These are phyloP conservation scores for Castanopsis chinensis DNA, from an alignment of 306 rosid genomes.

Conservation along the genomic window DNA sequence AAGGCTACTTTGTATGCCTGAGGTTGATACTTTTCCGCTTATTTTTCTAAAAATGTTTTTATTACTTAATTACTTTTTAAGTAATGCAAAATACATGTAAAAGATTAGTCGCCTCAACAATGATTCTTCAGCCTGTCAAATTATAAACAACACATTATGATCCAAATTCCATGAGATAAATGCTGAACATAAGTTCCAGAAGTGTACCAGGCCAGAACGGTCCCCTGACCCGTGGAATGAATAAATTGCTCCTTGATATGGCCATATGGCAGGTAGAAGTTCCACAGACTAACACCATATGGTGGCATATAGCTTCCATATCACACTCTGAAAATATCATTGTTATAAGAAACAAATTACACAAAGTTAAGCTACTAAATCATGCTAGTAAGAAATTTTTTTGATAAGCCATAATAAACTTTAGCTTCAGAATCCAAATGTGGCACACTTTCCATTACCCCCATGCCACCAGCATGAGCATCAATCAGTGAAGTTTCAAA, in stretches of 20 bases:
- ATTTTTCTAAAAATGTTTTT: neutral
- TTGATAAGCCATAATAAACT: slow-evolving; percentile 44
- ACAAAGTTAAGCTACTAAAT: slow-evolving; percentile 14
- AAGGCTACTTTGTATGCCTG: neutral
- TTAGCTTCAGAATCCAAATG: slow-evolving; percentile 40
- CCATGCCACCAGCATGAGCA: slow-evolving; percentile 99
- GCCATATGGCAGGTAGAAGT: slow-evolving; percentile 99
- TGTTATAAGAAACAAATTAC: slow-evolving; percentile 13
- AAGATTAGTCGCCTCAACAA: slow-evolving; percentile 5
- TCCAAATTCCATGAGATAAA: slow-evolving; percentile 14
- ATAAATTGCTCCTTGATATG: slow-evolving; percentile 72
- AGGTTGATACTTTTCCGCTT: neutral
- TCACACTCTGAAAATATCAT: slow-evolving; percentile 45
- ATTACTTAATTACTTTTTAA: slow-evolving; percentile 11
- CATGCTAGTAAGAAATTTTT: slow-evolving; percentile 4
- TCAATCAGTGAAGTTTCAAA: slow-evolving; percentile 91
- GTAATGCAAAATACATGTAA: slow-evolving; percentile 1
- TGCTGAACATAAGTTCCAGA: slow-evolving; percentile 11
- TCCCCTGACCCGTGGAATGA: slow-evolving; percentile 99
- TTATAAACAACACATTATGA: slow-evolving; percentile 1
- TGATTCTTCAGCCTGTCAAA: slow-evolving; percentile 17
- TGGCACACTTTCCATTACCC: slow-evolving; percentile 82
- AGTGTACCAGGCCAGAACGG: slow-evolving; percentile 93
- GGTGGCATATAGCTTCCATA: slow-evolving; percentile 61
- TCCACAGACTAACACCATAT: slow-evolving; percentile 91